A percentile compares a stretch with the other conserved stretches of the same genome.
These are phyloP conservation scores for Fusarium chuoi DNA, from an alignment of 2,329 filamentous ascomycete genomes.

Conservation along the genomic window DNA sequence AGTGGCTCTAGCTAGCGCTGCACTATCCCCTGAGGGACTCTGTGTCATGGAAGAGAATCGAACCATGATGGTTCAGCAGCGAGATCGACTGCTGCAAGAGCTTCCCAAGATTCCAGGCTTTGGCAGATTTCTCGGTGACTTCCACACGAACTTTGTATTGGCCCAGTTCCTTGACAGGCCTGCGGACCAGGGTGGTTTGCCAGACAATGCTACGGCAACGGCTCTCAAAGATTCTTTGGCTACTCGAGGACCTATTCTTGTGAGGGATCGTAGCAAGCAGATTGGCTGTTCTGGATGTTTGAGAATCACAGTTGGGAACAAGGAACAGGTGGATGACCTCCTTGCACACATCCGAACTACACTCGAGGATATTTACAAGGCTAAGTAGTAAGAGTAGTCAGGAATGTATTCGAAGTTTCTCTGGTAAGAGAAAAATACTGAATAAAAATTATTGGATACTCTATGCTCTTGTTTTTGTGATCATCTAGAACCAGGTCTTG, in stretches of 20 bases:
- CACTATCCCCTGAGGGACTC: neutral
- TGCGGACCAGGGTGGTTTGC: neutral
- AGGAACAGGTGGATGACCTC: neutral
- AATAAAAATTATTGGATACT: neutral
- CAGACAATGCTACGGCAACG: neutral
- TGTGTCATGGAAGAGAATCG: neutral
- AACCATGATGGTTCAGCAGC: neutral
- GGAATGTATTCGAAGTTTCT: neutral
- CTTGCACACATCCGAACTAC: neutral
- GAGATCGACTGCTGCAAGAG: neutral
- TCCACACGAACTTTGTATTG: neutral
- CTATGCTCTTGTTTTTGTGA: too few relatives aligned
- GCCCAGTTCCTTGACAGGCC: neutral
- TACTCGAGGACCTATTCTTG: neutral
- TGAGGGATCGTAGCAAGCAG: neutral
- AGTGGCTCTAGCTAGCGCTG: neutral
- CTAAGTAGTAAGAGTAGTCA: neutral
- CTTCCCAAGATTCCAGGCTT: neutral
- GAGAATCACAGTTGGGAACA: neutral
- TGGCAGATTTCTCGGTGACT: neutral
- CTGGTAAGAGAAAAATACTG: accelerated
- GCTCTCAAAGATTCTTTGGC: neutral
- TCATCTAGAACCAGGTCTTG: neutral
- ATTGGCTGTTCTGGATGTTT: neutral
- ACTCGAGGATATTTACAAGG: neutral